A percentile compares a stretch with the other conserved stretches of the same genome.
Evolutionary conservation across 2,329 filamentous ascomycete genomes (phyloP).

Genomic region (Fusarium pilosicola): DNA sequence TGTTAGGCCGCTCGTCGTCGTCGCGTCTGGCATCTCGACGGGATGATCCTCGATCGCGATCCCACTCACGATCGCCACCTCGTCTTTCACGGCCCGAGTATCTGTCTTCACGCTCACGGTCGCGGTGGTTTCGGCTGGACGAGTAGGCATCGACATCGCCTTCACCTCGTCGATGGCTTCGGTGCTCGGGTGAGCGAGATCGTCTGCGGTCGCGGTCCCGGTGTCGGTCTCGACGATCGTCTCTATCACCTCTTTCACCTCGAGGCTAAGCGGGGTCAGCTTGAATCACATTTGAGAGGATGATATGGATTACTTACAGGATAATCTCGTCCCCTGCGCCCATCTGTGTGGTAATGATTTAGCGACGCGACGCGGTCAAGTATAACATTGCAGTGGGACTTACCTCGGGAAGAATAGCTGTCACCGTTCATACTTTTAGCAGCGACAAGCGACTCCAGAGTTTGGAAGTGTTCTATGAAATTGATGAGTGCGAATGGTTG

Average conservation of each 20-base stretch:
- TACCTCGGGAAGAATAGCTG: constrained; percentile 82
- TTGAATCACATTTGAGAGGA: neutral
- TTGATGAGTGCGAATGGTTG: constrained; percentile 39
- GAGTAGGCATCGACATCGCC: constrained; percentile 89
- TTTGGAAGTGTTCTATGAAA: constrained; percentile 19
- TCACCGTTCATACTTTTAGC: constrained; percentile 80
- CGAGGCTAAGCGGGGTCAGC: constrained; percentile 45
- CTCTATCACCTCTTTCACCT: constrained; percentile 46
- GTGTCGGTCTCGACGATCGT: constrained; percentile 48
- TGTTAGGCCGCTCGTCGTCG: constrained; percentile 67
- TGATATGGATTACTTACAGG: constrained; percentile 52
- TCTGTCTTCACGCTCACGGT: constrained; percentile 91
- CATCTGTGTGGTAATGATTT: constrained; percentile 50
- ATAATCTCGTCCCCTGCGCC: constrained; percentile 67
- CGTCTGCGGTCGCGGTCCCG: constrained; percentile 67
- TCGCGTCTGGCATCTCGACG: constrained; percentile 73
- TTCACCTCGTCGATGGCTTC: constrained; percentile 74
- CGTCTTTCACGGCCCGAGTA: constrained; percentile 77
- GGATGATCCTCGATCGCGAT: constrained; percentile 71
- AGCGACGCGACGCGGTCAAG: constrained; percentile 46
- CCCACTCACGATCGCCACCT: constrained; percentile 74
- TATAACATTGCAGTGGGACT: constrained; percentile 41
- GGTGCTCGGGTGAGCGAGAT: constrained; percentile 86
- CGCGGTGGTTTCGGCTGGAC: constrained; percentile 89
- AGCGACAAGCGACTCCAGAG: constrained; percentile 32